Evolutionary conservation across 345 rosid species (phyloP), one percentile per base, ranked within the genome.

Genomic region (Microcos paniculata): DNA sequence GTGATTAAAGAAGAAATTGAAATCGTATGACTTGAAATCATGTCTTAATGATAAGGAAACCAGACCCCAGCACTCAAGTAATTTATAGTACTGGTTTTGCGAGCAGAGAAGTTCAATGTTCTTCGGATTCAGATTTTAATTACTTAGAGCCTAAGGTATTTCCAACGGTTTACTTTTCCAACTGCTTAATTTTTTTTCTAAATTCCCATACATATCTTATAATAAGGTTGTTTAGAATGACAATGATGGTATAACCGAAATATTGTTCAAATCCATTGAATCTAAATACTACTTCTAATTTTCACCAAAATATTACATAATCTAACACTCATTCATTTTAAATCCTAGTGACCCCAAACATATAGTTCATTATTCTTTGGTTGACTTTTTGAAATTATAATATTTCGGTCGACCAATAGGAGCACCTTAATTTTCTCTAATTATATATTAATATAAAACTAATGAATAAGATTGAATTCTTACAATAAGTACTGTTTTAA

Each of bases 221-320:
- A n/a, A n/a, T n/a, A n/a, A n/a, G n/a, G n/a, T n/a, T n/a, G n/a
- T 35, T 10, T 56, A 15, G 40, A 75, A 80, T 74, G 72, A 77
- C 35, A 52, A 74, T 66, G 77, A 74, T 76, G 53, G 77, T 21
- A 9, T 53, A 75, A 4, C 52, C 52, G 7, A 42, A 11, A 63
- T 11, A 48, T 46, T 53, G 64, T 19, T 38, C 46, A 62, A 62
- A 62, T 62, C 46, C 67, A 35, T 9, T n/a, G 68, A 19, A 62
- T 62, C 45, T 19, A 38, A 6, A 3, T 35, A 6, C 0, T 62
- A n/a, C n/a, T n/a, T n/a, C n/a, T n/a, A n/a, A n/a, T n/a, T 8
- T 9, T 33, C 26, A 35, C 46, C 24, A 62, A 62, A 62, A 19
- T 24, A 33, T 57, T 26, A 24, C 24, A 57, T 24, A 57, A 24